phyloP scores from a whole-genome alignment of 768 basidiomycete species.

The Podaxis sp. region DNA sequence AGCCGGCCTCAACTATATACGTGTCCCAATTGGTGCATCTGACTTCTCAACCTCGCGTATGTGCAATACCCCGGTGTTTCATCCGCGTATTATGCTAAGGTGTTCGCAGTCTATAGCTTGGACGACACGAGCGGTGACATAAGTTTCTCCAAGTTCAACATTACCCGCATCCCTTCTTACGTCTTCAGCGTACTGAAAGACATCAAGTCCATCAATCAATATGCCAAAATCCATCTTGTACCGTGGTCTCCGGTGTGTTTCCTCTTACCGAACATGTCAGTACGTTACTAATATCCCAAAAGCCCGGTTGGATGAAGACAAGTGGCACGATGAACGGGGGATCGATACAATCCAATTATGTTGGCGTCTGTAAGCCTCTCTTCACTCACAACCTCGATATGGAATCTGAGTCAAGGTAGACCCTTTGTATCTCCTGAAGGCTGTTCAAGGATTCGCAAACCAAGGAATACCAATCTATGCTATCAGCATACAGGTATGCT shows the following conservation, averaged over 20 bases:
- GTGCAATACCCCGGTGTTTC: constrained; percentile 17
- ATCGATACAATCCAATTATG: constrained; percentile 48
- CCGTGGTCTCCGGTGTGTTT: constrained; percentile 74
- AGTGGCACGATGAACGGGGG: constrained; percentile 69
- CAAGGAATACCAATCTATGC: constrained; percentile 65
- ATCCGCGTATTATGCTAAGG: neutral
- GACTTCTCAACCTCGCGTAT: constrained; percentile 66
- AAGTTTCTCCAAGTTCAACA: constrained; percentile 55
- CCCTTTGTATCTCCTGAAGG: constrained; percentile 71
- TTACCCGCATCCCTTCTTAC: constrained; percentile 58
- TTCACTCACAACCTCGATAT: neutral
- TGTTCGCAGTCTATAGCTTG: constrained; percentile 54
- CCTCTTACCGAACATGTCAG: neutral
- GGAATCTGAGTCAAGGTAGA: constrained; percentile 36
- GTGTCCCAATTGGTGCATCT: constrained; percentile 70
- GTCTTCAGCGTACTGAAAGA: constrained; percentile 65
- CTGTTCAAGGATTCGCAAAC: constrained; percentile 64
- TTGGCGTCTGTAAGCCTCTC: constrained; percentile 43
- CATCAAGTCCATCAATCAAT: constrained; percentile 56
- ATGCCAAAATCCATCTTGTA: constrained; percentile 27
- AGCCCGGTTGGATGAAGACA: constrained; percentile 83
- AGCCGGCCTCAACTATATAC: constrained; percentile 69
- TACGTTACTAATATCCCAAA: neutral
- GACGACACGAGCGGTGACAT: constrained; percentile 66
- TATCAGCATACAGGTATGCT: constrained; percentile 50